phyloP scores from a whole-genome alignment of 2,329 filamentous ascomycete species.

The Apiospora marii region DNA sequence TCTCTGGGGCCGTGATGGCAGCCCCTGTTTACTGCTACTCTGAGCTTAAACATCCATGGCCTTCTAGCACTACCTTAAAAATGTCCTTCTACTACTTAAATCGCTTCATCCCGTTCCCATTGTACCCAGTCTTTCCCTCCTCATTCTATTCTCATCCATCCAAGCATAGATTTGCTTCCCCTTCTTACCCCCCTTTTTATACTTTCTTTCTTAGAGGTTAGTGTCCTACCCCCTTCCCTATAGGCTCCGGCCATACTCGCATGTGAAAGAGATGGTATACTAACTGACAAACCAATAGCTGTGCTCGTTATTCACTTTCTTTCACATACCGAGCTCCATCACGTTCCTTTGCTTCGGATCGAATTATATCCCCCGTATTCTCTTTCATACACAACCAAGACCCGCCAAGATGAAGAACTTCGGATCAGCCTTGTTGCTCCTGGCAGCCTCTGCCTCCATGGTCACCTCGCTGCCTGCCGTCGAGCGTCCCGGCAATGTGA shows the following conservation, averaged over 20 bases:
- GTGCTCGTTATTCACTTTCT: constrained; percentile 23
- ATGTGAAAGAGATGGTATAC: not conserved
- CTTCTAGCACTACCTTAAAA: not conserved
- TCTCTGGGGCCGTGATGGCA: not conserved
- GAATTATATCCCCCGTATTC: not conserved
- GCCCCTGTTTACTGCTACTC: constrained; percentile 10
- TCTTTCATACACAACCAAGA: not conserved
- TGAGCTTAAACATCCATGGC: not conserved
- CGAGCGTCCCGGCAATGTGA: not conserved
- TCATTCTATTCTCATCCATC: constrained; percentile 14
- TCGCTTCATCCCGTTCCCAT: not conserved
- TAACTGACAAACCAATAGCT: not conserved
- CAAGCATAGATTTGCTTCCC: constrained; percentile 21
- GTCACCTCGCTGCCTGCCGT: constrained; percentile 27
- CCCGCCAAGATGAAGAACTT: constrained; percentile 29
- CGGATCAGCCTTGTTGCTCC: constrained; percentile 27
- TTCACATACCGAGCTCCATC: constrained; percentile 10
- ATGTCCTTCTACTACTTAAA: constrained; percentile 8
- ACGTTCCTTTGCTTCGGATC: constrained; percentile 2
- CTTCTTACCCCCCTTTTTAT: not conserved
- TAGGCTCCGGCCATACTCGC: not conserved
- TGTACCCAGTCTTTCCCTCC: constrained; percentile 17
- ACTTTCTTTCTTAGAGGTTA: constrained; percentile 22
- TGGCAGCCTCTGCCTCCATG: constrained; percentile 28
- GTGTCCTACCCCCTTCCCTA: not conserved